Evolutionary conservation across 257 asterid genomes (phyloP), one percentile per base, ranked within the genome.

Genomic region (Eustoma russellianum): DNA sequence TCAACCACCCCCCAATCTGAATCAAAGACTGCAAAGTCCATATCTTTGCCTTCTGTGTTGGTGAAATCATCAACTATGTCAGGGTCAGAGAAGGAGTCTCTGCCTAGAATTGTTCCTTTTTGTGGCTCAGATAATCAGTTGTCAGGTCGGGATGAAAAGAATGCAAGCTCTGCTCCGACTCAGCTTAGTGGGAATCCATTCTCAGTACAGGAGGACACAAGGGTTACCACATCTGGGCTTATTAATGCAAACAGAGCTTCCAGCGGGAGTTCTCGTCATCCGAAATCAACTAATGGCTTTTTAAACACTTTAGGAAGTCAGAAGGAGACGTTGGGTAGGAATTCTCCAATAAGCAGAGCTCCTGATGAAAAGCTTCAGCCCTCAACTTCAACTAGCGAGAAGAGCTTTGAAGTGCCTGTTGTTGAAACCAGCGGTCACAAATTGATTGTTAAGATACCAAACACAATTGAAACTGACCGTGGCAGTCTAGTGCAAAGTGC

Each of bases 391-490:
- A 55, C 58, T 0, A 61, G 70, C 38, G 93, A 82, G 62, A 87
- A 67, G 78, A 66, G 62, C 56, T 44, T 60, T 52, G 98, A 83
- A 38, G 80, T 62, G 41, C 66, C 80, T 43, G 54, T 57, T 38
- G 33, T 40, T 40, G 94, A 83, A 50, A 84, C 70, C 17, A 66
- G 55, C 60, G 68, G 51, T 70, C 92, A 75, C 60, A 91, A 80
- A 80, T 70, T 91, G 61, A 74, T 80, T 68, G 98, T 84, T 43
- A 87, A 91, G 83, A 74, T 87, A 50, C 82, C 88, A 53, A 91
- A 68, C 60, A 61, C 56, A 43, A 66, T 35, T 35, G 41, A 35
- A 35, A 5, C 41, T 8, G 57, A 75, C 45, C 41, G 8, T 35
- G 5, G 41, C 15, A 81, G 95, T 67, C 95, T 95, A 44, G 72